These are phyloP conservation scores for Tephrocybe sp. DNA, from an alignment of 768 basidiomycete genomes.

Conservation along the genomic window DNA sequence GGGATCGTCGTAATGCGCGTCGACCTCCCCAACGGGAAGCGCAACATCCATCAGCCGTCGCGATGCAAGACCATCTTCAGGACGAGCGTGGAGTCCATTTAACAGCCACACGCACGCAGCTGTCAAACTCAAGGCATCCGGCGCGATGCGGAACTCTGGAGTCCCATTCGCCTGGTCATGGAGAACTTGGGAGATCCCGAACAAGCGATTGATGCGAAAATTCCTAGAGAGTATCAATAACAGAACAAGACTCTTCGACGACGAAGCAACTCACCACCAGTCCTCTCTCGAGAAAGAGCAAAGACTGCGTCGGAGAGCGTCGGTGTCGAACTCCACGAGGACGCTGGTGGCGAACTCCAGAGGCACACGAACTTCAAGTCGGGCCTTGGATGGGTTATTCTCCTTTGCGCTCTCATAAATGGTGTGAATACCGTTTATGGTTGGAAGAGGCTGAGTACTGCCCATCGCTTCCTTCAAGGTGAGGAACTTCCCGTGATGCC, in stretches of 20 bases:
- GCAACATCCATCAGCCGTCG: conserved; percentile 12
- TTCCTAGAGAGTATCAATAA: neutral
- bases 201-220: neutral
- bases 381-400: conserved; percentile 5
- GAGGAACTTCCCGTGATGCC: conserved; percentile 13
- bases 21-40: conserved; percentile 11
- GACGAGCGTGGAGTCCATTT: conserved; percentile 18
- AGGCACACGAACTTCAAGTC: neutral
- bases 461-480: conserved; percentile 15
- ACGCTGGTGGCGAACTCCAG: neutral
- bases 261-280: neutral
- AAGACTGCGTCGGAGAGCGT: neutral
- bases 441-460: neutral
- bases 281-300: neutral
- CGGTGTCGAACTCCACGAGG: neutral
- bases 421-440: conserved; percentile 2
- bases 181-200: conserved; percentile 9
- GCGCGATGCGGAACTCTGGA: neutral
- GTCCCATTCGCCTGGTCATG: conserved; percentile 1
- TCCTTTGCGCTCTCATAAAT: neutral
- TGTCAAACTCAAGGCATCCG: conserved; percentile 11
- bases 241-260: conserved; percentile 4
- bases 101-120: conserved; percentile 16
- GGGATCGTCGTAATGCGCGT: neutral
- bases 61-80: conserved; percentile 14